Base-by-base conservation (phyloP, 768 basidiomycete species). In the Xerocomus potaroensis region DNA sequence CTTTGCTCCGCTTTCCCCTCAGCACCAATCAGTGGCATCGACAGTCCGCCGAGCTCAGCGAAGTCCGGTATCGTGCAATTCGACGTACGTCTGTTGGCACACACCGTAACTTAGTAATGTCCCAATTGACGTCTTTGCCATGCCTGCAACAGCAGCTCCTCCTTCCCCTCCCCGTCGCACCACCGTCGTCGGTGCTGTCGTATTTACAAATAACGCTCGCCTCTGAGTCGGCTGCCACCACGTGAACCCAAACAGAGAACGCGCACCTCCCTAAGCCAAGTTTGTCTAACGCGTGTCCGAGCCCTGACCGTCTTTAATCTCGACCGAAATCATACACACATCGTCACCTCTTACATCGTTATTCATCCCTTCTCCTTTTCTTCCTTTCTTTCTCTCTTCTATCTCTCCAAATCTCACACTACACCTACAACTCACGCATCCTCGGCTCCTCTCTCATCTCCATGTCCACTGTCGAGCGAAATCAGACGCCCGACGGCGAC, bases 401-500 rank as follows among this genome's bases (percentile, higher is more conserved):
- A 22, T 52, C 49, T 31, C 42, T 58, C n/a, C 37, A 34, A 32
- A 69, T 72, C 70, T 62, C 64, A 42, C 63, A 64, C 48, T 53
- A 62, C 49, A 62, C 58, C 54, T 53, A 61, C 59, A 57, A 64
- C 51, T 62, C 59, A 51, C 63, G 63, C 57, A 19, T 62, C 60
- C 58, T 57, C 6, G 15, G 26, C 0, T 50, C 44, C 66, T 71
- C 60, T 58, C 63, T 8, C 45, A 2, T 38, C 36, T 55, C 47
- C 55, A 67, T 67, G 63, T 66, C 68, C 59, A 61, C 69, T 49
- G 61, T 59, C 55, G 72, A 71, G 62, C 63, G 66, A 47, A 68
- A 71, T 63, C 61, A 63, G 52, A 66, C 61, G 53, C 67, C 68
- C 52, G 71, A 72, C 58, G 63, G 58, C 65, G 70, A 75, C 45